These are phyloP conservation scores for Alternaria ethzedia DNA, from an alignment of 2,329 filamentous ascomycete genomes.

Conservation along the genomic window DNA sequence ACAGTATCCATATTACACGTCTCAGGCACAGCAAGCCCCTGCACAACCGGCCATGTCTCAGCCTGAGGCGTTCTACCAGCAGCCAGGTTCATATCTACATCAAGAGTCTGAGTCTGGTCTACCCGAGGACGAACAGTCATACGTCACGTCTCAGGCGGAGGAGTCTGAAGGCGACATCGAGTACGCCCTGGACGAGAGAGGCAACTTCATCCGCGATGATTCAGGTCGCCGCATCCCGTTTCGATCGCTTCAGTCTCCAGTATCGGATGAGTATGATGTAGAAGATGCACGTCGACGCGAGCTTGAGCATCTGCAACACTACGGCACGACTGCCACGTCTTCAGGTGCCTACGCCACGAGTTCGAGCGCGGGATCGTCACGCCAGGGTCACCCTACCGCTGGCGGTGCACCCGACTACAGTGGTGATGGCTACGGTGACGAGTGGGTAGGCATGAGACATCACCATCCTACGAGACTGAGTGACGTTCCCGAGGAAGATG, in stretches of 20 bases:
- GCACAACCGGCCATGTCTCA: conserved; percentile 34
- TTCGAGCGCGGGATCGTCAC: conserved; percentile 28
- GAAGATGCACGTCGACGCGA: conserved; percentile 58
- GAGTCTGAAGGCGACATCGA: conserved; percentile 48
- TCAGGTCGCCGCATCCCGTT: conserved; percentile 45
- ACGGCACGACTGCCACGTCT: conserved; percentile 47
- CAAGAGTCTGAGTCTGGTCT: conserved; percentile 27
- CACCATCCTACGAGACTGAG: conserved; percentile 49
- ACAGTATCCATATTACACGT: conserved; percentile 29
- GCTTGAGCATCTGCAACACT: conserved; percentile 55
- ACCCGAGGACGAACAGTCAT: conserved; percentile 46
- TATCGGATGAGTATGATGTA: conserved; percentile 62
- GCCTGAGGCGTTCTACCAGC: conserved; percentile 49
- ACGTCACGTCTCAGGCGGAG: conserved; percentile 43
- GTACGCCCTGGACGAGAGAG: conserved; percentile 45
- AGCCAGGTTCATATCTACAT: conserved; percentile 47
- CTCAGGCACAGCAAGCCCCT: conserved; percentile 29
- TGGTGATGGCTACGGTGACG: conserved; percentile 45
- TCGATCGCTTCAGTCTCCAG: conserved; percentile 38
- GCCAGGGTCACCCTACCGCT: conserved; percentile 27
- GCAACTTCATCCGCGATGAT: conserved; percentile 47
- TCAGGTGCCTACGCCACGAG: conserved; percentile 37
- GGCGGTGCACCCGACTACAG: conserved; percentile 42
- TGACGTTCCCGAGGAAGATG: conserved; percentile 50
- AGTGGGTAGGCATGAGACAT: conserved; percentile 48